These are phyloP conservation scores for Boletellus ananiceps DNA, from an alignment of 768 basidiomycete genomes.

Conservation along the genomic window DNA sequence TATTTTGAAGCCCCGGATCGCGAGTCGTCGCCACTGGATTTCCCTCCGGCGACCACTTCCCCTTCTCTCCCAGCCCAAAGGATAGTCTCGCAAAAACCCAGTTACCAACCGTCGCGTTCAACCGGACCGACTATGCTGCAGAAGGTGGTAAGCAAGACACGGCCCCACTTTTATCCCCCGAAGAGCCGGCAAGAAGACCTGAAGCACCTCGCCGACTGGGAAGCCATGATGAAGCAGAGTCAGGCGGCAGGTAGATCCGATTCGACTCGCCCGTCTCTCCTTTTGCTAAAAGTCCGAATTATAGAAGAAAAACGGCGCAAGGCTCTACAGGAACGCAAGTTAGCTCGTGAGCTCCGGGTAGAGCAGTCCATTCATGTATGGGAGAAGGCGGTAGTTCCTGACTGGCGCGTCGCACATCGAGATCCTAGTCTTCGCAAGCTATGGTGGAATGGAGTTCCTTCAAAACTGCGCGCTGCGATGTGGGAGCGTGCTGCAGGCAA, in stretches of 20 bases:
- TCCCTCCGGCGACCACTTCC: conserved; percentile 26
- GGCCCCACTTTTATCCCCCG: conserved; percentile 83
- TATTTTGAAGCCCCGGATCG: background rate
- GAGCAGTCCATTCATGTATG: conserved; percentile 70
- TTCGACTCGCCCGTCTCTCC: background rate
- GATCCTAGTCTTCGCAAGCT: conserved; percentile 61
- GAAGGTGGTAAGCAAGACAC: conserved; percentile 76
- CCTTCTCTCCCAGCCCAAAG: conserved; percentile 26
- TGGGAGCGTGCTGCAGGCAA: conserved; percentile 90
- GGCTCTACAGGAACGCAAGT: conserved; percentile 56
- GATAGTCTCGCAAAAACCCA: conserved; percentile 13
- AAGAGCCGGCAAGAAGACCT: conserved; percentile 72
- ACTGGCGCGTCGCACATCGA: conserved; percentile 73
- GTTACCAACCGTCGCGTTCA: conserved; percentile 48
- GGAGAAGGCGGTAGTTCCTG: conserved; percentile 76
- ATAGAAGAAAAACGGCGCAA: conserved; percentile 69
- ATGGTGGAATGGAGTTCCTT: conserved; percentile 90
- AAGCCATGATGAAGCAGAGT: conserved; percentile 83
- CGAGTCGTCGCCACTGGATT: conserved; percentile 10
- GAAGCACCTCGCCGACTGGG: conserved; percentile 83
- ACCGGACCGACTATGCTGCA: conserved; percentile 68
- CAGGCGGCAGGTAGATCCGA: conserved; percentile 55
- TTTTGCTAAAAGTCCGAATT: conserved; percentile 1
- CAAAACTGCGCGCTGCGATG: conserved; percentile 70
- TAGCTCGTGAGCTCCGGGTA: conserved; percentile 59